phyloP scores from a whole-genome alignment of 192 early-diverging fungal species.

The Backusella circina region DNA sequence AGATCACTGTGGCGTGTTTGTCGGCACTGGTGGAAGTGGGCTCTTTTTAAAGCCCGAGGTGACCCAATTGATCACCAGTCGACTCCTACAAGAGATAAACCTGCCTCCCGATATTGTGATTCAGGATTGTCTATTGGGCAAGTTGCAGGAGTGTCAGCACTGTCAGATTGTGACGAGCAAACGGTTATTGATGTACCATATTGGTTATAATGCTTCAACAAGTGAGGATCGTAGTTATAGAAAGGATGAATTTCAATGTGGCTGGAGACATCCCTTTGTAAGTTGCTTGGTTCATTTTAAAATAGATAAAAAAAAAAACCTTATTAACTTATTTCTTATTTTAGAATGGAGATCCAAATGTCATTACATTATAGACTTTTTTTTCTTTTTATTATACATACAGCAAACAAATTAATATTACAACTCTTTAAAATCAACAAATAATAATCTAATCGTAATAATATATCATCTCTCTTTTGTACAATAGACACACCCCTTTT shows the following conservation, averaged over 20 bases:
- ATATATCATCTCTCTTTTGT: background rate
- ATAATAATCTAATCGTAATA: background rate
- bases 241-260: slow-evolving; percentile 50
- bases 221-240: slow-evolving; percentile 42
- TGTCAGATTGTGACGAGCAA: slow-evolving; percentile 43
- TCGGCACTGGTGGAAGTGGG: slow-evolving; percentile 49
- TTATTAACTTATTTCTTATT: background rate
- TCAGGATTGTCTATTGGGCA: slow-evolving; percentile 48
- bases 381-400: background rate
- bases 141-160: slow-evolving; percentile 38
- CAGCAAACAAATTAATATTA: background rate
- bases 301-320: background rate
- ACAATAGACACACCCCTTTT: background rate
- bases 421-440: background rate
- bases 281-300: slow-evolving; percentile 21
- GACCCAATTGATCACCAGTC: slow-evolving; percentile 18
- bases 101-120: slow-evolving; percentile 47
- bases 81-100: slow-evolving; percentile 16
- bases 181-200: slow-evolving; percentile 44
- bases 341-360: slow-evolving; percentile 34
- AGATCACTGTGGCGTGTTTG: slow-evolving; percentile 50
- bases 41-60: slow-evolving; percentile 27
- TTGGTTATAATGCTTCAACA: slow-evolving; percentile 50
- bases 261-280: slow-evolving; percentile 54
- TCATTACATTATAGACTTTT: slow-evolving; percentile 20